Evolutionary conservation across 106 monocot species (phyloP), one percentile per base, ranked within the genome.

Genomic region (Dendrobium chrysotoxum): DNA sequence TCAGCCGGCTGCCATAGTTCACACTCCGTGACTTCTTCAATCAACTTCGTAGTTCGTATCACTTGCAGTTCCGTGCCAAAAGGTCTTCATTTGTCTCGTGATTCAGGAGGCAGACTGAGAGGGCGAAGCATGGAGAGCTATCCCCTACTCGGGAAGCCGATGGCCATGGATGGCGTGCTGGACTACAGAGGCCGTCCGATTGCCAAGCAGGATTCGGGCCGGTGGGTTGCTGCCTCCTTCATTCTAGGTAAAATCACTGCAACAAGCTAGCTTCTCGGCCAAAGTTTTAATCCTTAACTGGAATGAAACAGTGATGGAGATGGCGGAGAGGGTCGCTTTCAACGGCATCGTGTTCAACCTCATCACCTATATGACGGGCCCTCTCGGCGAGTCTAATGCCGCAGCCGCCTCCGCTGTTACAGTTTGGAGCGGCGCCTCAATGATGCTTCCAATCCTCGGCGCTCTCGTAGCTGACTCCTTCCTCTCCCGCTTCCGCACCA

Each of bases 401-500:
- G 53, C 80, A 0, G 88, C 89, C 10, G 92, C 92, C 0, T 71
- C 86, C 6, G 82, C 75, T 18, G 78, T 93, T 44, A 88, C 88
- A 47, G 45, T 66, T 4, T 90, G 88, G 88, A 53, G 26, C 58
- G 88, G 92, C 18, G 85, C 76, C 18, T 17, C 88, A 2, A n/a
- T 28, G 30, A 78, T 92, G 86, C 78, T 92, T 35, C 92, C 88
- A 16, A 72, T 92, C 23, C 15, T 85, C 21, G 86, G 90, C 25
- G 90, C 90, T 9, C 82, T 88, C 67, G 72, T 88, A 31, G 86
- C 91, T 21, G 88, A 91, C 47, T 85, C 88, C 20, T 91, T 78
- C 31, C 82, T 92, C 57, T 88, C 89, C 11, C 86, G 90, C 8
- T 90, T 79, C 86, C 84, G 85, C 26, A 86, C 85, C 79, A 88